Evolutionary conservation across 2,329 filamentous ascomycete genomes (phyloP), one percentile per base, ranked within the genome.

Genomic region (Aspergillus terreus): DNA sequence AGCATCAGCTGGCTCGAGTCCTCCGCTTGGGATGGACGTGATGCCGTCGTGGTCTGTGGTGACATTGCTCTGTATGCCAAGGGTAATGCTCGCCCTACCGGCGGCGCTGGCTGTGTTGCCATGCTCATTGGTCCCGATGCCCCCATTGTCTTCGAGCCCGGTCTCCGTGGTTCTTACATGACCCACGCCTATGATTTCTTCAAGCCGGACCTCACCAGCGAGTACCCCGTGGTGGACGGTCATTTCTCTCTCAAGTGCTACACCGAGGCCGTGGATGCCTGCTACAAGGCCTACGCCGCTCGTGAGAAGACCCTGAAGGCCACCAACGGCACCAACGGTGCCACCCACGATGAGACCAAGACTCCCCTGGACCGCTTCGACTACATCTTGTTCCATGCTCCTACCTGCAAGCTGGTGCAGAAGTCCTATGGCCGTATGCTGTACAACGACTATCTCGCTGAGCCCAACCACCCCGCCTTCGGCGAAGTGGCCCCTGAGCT

Each of bases 41-140:
- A 92, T 68, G 88, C 84, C 63, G 86, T 92, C 62, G 88, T 92
- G 41, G 82, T 92, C 52, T 84, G 87, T 51, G 88, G 87, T 64
- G 88, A 92, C 70, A 92, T 92, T 76, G 88, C 88, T 53, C 82
- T 92, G 53, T 92, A 92, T 69, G 88, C 88, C 71, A 90, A 91
- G 80, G 88, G 88, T 61, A 84, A 85, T 70, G 88, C 88, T 54
- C 85, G 88, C 60, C 88, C 88, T 47, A 92, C 88, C 43, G 88
- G 88, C 66, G 88, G 88, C 74, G 88, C 86, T 61, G 88, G 88
- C 63, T 85, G 82, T 58, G 86, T 92, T 54, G 88, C 88, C 66
- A 81, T 92, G 79, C 78, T 92, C 61, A 81, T 92, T 63, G 88
- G 88, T 50, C 88, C 88, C 52, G 78, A 92, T 67, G 88, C 88